Evolutionary conservation across 2,329 filamentous ascomycete genomes (phyloP), one percentile per base, ranked within the genome.

Genomic region (Pyrenophora graminea): DNA sequence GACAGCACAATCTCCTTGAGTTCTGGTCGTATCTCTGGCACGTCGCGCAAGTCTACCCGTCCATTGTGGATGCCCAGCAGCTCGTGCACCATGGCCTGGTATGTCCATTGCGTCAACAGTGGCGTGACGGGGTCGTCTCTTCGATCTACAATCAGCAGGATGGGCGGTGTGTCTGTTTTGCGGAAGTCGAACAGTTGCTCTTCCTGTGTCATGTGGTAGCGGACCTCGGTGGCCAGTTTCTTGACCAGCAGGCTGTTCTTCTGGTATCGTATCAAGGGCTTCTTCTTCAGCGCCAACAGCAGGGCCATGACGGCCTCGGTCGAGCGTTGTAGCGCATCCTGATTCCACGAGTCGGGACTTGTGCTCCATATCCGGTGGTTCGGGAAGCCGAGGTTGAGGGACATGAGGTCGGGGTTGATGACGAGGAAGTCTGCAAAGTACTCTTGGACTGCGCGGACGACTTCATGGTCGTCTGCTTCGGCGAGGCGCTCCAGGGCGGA

Each of bases 71-170:
- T 96, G 4, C 94, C 94, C 10, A 99, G 80, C 2, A 97, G 78
- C 68, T 99, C 94, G 70, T 99, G 94, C 0, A 99, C 94, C 92
- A 99, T 99, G n/a, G 94, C 94, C 75, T 99, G 94, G 68, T 99
- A 99, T 21, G 94, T 99, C 94, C 94, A 99, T 71, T 99, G 94
- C 2, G 91, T 96, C 41, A 99, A 81, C 9, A 99, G 78, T 0
- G 94, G 94, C 3, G 94, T 99, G 43, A 97, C 89, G 0, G 94
- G 93, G 66, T 99, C 94, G 69, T 97, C 92, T 71, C 94, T 85
- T 36, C 94, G 85, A 74, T 99, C 94, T 25, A 99, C 77, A 46
- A 99, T 85, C 30, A 99, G 81, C 12, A 99, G 80, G 62, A 99
- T 92, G 0, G 95, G 94, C 7, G 93, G 90, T 0, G 94, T 99